These are phyloP conservation scores for Xanthoconium purpureum DNA, from an alignment of 768 basidiomycete genomes.

Conservation along the genomic window DNA sequence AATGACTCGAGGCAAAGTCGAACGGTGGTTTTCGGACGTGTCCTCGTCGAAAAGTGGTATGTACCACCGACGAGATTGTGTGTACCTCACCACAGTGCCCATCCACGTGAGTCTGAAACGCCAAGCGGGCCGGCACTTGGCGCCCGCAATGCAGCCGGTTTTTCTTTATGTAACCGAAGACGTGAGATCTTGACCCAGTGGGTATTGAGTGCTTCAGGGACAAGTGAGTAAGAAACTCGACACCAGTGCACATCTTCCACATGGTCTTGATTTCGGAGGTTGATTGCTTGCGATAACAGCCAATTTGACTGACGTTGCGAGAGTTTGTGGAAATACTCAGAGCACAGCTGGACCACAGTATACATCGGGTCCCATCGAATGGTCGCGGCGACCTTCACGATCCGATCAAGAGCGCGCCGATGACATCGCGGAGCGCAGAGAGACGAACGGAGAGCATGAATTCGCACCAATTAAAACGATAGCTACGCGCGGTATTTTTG, in stretches of 20 bases:
- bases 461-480: background rate
- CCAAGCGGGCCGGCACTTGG: background rate
- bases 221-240: background rate
- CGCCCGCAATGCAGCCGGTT: background rate
- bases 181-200: background rate
- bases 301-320: background rate
- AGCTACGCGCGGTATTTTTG: background rate
- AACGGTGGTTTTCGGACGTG: background rate
- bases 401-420: background rate
- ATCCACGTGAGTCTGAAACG: conserved; percentile 7
- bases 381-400: background rate
- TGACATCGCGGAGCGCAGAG: background rate
- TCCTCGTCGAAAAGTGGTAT: background rate
- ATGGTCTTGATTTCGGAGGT: too few relatives aligned
- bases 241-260: background rate
- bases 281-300: too few relatives aligned
- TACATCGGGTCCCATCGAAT: background rate
- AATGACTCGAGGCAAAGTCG: background rate
- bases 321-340: background rate
- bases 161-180: background rate
- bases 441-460: background rate
- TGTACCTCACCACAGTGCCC: background rate
- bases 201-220: background rate
- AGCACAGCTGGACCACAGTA: background rate
- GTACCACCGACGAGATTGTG: background rate